Percentiles rank a stretch among this genome's conserved stretches.
Evolutionary conservation across 345 rosid genomes (phyloP).

Genomic region (Murraya koenigii): DNA sequence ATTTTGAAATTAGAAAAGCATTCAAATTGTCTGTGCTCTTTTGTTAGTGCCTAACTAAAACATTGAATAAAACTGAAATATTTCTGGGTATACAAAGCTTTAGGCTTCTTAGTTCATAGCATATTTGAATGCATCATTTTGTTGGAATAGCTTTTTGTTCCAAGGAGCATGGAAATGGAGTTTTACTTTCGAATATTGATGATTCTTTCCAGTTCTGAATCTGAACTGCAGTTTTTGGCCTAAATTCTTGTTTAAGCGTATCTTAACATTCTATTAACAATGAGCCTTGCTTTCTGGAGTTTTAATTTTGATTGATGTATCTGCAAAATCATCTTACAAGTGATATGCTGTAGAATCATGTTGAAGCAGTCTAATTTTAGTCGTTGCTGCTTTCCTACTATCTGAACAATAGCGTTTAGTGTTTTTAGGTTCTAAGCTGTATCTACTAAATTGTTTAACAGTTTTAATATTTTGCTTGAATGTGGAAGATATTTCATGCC

Average conservation of each 20-base stretch:
- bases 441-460: not conserved
- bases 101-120: too few species aligned
- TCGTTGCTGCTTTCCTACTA: not conserved
- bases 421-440: not conserved
- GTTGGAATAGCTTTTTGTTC: not conserved
- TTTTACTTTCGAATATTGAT: too few species aligned
- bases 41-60: too few species aligned
- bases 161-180: too few species aligned
- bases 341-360: not conserved
- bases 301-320: too few species aligned
- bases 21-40: not conserved
- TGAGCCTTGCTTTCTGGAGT: too few species aligned
- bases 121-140: too few species aligned
- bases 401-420: constrained; percentile 21
- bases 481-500: constrained; percentile 40
- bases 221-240: not conserved
- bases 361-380: not conserved
- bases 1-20: not conserved
- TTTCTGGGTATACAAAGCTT: too few species aligned
- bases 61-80: too few species aligned
- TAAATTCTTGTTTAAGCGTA: too few species aligned
- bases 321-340: not conserved
- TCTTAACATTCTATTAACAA: too few species aligned
- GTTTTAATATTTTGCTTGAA: not conserved
- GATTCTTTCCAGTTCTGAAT: not conserved